These are phyloP conservation scores for Penicillium sp. DNA, from an alignment of 2,329 filamentous ascomycete genomes.

Conservation along the genomic window DNA sequence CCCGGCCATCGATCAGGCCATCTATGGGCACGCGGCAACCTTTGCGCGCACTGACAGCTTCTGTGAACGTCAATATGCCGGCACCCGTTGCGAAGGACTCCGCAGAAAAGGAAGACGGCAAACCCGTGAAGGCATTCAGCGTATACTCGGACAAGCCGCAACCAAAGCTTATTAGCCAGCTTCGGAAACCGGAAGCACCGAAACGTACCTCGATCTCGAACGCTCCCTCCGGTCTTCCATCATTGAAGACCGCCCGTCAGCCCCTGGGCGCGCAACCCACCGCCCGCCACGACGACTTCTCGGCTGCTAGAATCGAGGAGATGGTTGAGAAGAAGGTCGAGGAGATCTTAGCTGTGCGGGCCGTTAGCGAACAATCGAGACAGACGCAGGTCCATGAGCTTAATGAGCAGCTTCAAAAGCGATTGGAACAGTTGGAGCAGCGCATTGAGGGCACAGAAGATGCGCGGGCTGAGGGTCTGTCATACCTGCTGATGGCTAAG, in stretches of 20 bases:
- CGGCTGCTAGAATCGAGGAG: constrained; percentile 77
- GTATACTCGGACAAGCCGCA: constrained; percentile 74
- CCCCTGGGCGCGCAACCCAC: constrained; percentile 27
- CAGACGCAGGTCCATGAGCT: constrained; percentile 54
- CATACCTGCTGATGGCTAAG: constrained; percentile 84
- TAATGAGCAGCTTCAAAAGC: constrained; percentile 74
- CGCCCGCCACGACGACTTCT: constrained; percentile 54
- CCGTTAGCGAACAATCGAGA: constrained; percentile 55
- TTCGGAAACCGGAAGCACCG: constrained; percentile 43
- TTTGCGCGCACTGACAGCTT: constrained; percentile 71
- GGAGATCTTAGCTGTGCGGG: constrained; percentile 80
- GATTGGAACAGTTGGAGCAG: constrained; percentile 80
- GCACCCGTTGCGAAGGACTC: constrained; percentile 53
- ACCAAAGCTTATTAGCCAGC: constrained; percentile 46
- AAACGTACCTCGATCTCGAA: constrained; percentile 48
- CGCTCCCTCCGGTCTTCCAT: constrained; percentile 42
- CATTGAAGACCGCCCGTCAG: constrained; percentile 51
- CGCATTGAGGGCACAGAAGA: constrained; percentile 80
- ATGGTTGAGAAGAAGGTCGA: constrained; percentile 90
- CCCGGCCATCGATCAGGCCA: constrained; percentile 52
- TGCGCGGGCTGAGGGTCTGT: constrained; percentile 74
- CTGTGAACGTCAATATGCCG: constrained; percentile 69
- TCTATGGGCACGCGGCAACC: constrained; percentile 67
- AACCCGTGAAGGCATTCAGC: constrained; percentile 78
- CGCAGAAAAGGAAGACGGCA: constrained; percentile 58